Evolutionary conservation across 2,329 filamentous ascomycete genomes (phyloP), one percentile per base, ranked within the genome.

Genomic region (Hymenoscyphus occultus): DNA sequence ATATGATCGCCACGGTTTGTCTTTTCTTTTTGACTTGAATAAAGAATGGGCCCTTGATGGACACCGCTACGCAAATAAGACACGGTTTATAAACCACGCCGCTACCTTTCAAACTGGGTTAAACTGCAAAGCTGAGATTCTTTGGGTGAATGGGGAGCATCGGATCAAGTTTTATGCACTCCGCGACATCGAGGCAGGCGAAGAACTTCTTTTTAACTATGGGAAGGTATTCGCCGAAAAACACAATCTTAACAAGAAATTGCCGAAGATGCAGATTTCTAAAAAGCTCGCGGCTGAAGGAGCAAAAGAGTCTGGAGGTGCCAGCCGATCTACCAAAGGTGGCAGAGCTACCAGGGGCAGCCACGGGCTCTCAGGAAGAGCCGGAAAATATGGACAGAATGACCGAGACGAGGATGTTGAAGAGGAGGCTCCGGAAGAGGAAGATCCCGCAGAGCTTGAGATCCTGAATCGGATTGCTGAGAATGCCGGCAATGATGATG

Each of bases 141-240:
- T 90, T 16, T 85, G 91, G 60, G 91, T 92, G 65, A 91, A 92
- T 71, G 88, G 89, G 31, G 88, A 91, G 67, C 89, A 89, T 70
- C 85, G 92, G 14, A 92, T 95, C 74, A 90, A 87, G 56, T 90
- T 95, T 71, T 87, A 84, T 58, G 90, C 91, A 0, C 80, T 83
- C 63, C 81, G 85, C 1, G 83, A 89, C 51, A 90, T 95, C 72
- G 81, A 83, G 65, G 81, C 84, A 3, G 91, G 91, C 31, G 88
- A 92, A 67, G 91, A 95, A 76, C 78, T 96, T 0, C 90, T 92
- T 74, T 96, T 94, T 76, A 86, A 94, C 73, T 95, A 96, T 71
- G 90, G 90, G 54, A 84, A 88, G 72, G 85, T 87, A 67, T 89
- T 89, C 71, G 84, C 85, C 13, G 87, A 88, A 14, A 70, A 71